Percentiles rank a stretch among this genome's conserved stretches.
These are phyloP conservation scores for Penicillium brasilianum DNA, from an alignment of 2,329 filamentous ascomycete genomes.

Conservation along the genomic window DNA sequence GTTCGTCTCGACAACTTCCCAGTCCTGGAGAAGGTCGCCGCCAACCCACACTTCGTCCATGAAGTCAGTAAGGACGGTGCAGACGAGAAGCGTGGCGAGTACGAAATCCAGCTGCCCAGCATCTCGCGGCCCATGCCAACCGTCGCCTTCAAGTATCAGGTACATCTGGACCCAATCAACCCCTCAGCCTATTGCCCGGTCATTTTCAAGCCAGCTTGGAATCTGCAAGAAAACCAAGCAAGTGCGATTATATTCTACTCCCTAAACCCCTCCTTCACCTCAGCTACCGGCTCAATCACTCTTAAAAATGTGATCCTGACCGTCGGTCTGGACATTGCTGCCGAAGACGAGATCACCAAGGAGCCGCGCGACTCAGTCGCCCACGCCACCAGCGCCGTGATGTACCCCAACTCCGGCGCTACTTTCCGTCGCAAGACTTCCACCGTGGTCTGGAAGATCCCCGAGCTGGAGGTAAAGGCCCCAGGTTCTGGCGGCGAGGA, in stretches of 20 bases:
- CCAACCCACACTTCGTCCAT: conserved; percentile 88
- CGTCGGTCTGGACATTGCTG: conserved; percentile 48
- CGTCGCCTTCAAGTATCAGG: conserved; percentile 89
- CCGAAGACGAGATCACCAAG: conserved; percentile 53
- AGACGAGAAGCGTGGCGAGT: conserved; percentile 72
- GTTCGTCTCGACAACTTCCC: conserved; percentile 88
- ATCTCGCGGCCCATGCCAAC: conserved; percentile 68
- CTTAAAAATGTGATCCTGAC: conserved; percentile 81
- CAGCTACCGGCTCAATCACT: conserved; percentile 56
- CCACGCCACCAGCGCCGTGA: conserved; percentile 49
- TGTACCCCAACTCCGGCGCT: conserved; percentile 53
- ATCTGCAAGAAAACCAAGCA: conserved; percentile 81
- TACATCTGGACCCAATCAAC: conserved; percentile 70
- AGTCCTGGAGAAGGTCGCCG: conserved; percentile 87
- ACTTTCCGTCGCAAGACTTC: conserved; percentile 53
- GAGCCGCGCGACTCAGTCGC: conserved; percentile 45
- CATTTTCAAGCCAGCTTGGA: conserved; percentile 77
- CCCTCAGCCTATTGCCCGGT: conserved; percentile 70
- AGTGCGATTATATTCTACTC: conserved; percentile 84
- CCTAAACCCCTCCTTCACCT: conserved; percentile 72
- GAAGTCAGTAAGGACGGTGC: conserved; percentile 57
- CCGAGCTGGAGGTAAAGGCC: conserved; percentile 59
- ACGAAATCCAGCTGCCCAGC: conserved; percentile 73
- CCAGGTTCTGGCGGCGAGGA: conserved; percentile 49
- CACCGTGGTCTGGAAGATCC: conserved; percentile 52